Conservation (phyloP, 805 yeast genomes). For the Saturnispora halmiae region DNA sequence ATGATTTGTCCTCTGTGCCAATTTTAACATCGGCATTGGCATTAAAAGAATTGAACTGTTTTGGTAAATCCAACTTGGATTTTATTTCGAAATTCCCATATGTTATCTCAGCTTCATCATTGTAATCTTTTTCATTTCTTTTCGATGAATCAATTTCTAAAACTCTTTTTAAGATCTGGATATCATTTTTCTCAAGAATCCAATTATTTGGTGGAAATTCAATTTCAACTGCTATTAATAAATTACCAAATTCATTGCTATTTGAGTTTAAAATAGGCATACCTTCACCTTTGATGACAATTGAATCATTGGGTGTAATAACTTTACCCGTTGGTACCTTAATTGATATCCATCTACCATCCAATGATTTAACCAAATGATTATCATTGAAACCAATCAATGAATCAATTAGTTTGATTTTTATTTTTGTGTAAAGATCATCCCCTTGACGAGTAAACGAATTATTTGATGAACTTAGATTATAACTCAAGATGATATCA, state of each 20-base stretch:
- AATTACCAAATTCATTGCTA: conserved; percentile 47
- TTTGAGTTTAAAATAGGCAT: conserved; percentile 51
- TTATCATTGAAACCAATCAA: conserved; percentile 69
- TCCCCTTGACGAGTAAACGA: conserved; percentile 40
- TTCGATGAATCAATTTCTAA: conserved; percentile 28
- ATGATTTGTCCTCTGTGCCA: conserved; percentile 20
- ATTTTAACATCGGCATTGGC: conserved; percentile 20
- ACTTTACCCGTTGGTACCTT: conserved; percentile 73
- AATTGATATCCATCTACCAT: conserved; percentile 62
- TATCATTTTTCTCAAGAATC: conserved; percentile 67
- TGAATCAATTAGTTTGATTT: conserved; percentile 68
- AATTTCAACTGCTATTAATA: conserved; percentile 60
- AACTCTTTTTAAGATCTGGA: conserved; percentile 42
- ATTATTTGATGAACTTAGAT: conserved; percentile 34
- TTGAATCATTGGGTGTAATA: conserved; percentile 61
- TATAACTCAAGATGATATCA: conserved; percentile 58
- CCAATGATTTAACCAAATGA: conserved; percentile 61
- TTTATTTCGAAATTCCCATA: conserved; percentile 20
- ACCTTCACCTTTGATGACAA: conserved; percentile 65
- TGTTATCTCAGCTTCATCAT: conserved; percentile 16
- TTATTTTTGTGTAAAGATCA: conserved; percentile 54
- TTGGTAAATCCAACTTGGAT: conserved; percentile 21
- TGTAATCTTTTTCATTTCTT: conserved; percentile 16
- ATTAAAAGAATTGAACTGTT: conserved; percentile 23
- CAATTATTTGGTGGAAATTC: conserved; percentile 82